Base-by-base conservation (phyloP, 202 grass and related monocot genomes). In the Bolboschoenoplectus hybrid region DNA sequence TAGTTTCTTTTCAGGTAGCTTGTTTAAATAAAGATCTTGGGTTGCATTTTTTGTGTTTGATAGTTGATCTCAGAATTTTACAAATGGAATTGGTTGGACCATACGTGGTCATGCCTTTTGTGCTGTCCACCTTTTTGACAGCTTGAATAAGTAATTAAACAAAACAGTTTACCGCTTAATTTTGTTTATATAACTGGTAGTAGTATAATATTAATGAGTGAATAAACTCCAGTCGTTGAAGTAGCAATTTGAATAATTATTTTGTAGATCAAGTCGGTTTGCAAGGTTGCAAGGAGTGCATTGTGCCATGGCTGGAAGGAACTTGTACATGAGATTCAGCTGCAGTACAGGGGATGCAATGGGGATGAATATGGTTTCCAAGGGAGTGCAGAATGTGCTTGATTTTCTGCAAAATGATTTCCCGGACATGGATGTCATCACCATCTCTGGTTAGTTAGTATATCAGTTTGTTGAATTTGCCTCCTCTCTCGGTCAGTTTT, bases 281-380 rank as follows among this genome's bases (percentile, higher is more conserved):
- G 92, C 82, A n/a, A 94, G 89, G 65, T 86, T 99, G 39, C 93
- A 97, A 86, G 65, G 86, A 1, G 85, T 99, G 78, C 92, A 90
- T 36, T 96, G 97, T 11, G 90, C 90, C 0, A 89, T 99, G 12
- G 97, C 93, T 2, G 97, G 97, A 53, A 99, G 92, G 88, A 99
- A 92, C 51, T 67, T 99, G 74, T 97, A 97, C 90, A 93, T 99
- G 90, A 91, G 97, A 88, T 96, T 99, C 84, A 80, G 52, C 79
- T 94, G 90, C 88, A 89, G 89, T 85, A 99, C 97, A 1, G 97
- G 97, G 72, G 97, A 99, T 60, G 97, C 97, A 35, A 99, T 99
- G 97, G 97, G 93, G 52, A 99, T 99, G 97, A 95, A 99, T 87
- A 97, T 99, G 93, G 88, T 99, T 58, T 99, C 97, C 51, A 96